A percentile compares a stretch with the other conserved stretches of the same genome.
Conservation (phyloP, 176 grass and related monocot species). For the Puccinellia tenuiflora region DNA sequence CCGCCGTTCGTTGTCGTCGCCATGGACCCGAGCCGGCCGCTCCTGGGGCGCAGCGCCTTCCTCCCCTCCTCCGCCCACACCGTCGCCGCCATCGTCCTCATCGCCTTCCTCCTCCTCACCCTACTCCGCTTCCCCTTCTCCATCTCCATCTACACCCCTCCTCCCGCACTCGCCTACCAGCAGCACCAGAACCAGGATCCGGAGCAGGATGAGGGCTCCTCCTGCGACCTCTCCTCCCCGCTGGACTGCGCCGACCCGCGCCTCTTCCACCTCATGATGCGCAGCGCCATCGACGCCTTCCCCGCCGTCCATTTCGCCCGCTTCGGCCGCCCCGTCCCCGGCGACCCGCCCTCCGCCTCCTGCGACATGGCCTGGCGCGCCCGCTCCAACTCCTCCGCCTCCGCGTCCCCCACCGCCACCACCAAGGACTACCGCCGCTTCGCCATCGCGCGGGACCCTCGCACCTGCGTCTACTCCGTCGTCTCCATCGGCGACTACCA, state of each 20-base stretch:
- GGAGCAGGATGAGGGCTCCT: neutral
- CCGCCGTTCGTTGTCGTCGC: neutral
- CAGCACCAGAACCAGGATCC: neutral
- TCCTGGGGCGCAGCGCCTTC: neutral
- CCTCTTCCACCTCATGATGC: slow-evolving; percentile 1
- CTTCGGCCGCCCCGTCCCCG: slow-evolving; percentile 50
- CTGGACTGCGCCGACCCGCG: neutral
- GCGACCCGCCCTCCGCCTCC: slow-evolving; percentile 26
- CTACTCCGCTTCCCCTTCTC: slow-evolving; percentile 1
- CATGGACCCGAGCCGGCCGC: slow-evolving; percentile 6
- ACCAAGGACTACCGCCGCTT: slow-evolving; percentile 84
- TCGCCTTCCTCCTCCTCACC: slow-evolving; percentile 24
- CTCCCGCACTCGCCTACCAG: neutral
- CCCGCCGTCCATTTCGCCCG: slow-evolving; percentile 58
- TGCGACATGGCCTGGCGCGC: slow-evolving; percentile 89
- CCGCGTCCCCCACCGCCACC: slow-evolving; percentile 16
- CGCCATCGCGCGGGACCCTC: slow-evolving; percentile 32
- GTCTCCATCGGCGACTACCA: slow-evolving; percentile 63
- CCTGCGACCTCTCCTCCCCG: neutral
- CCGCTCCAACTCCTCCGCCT: slow-evolving; percentile 16
- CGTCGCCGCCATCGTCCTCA: neutral
- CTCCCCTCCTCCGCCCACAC: slow-evolving; percentile 33
- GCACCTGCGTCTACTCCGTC: slow-evolving; percentile 49
- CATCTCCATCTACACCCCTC: neutral
- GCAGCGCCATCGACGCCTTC: neutral